Conservation (phyloP, 2,329 filamentous ascomycete genomes). For the Ophiognomonia clavigignenti-juglandacearum region DNA sequence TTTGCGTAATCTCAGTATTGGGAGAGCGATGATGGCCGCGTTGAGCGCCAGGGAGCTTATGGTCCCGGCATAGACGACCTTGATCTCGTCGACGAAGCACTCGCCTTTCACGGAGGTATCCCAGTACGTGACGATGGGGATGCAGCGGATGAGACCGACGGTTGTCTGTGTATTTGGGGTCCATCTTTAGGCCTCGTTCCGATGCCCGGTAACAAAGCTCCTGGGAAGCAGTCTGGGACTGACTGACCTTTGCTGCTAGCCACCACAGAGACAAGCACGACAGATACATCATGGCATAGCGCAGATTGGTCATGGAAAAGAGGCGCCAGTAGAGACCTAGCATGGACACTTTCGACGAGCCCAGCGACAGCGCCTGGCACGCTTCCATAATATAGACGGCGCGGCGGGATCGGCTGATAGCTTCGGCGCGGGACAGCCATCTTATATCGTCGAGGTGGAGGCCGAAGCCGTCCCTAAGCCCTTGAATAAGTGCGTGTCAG, state of each 20-base stretch:
- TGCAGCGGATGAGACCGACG: not conserved
- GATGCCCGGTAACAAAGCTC: not conserved
- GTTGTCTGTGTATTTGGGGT: not conserved
- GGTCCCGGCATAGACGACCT: not conserved
- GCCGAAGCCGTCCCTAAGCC: not conserved
- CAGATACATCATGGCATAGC: not conserved
- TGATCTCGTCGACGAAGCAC: not conserved
- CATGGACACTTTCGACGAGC: not conserved
- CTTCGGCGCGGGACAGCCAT: not conserved
- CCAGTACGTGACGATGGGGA: not conserved
- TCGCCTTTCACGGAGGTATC: not conserved
- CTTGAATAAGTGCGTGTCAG: not conserved
- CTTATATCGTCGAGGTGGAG: not conserved
- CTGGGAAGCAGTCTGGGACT: not conserved
- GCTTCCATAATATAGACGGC: not conserved
- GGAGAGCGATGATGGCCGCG: not conserved
- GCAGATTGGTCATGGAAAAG: not conserved
- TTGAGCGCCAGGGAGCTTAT: not conserved
- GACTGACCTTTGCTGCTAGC: not conserved
- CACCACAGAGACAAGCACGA: not conserved
- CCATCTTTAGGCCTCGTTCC: not conserved
- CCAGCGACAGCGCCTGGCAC: not conserved
- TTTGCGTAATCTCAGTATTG: not conserved
- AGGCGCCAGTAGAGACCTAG: not conserved
- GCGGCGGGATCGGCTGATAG: not conserved